Conservation (phyloP, 306 rosid genomes). For the Prunus armeniaca region DNA sequence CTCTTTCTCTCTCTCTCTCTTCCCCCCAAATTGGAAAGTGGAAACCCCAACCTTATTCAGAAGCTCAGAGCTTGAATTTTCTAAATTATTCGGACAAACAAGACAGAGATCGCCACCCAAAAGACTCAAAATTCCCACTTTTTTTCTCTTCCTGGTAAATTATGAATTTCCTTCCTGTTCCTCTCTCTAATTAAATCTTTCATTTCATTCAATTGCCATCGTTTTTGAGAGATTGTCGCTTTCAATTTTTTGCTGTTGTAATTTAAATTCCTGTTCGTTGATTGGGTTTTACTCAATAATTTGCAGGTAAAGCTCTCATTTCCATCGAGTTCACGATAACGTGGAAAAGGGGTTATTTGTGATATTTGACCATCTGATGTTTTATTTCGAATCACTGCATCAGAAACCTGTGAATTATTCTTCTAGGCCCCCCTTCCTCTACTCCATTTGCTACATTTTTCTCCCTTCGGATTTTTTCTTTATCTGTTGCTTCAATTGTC, state of each 20-base stretch:
- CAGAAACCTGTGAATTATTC: slow-evolving; percentile 47
- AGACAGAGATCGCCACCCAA: background rate
- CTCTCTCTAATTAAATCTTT: background rate
- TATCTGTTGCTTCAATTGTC: slow-evolving; percentile 54
- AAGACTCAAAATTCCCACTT: background rate
- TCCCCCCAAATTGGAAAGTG: background rate
- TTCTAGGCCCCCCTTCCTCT: slow-evolving; percentile 49
- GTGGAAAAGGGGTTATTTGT: background rate
- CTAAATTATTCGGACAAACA: background rate
- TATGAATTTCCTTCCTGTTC: background rate
- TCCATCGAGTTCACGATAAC: background rate
- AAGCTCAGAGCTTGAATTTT: background rate
- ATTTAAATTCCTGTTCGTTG: background rate
- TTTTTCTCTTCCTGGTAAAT: background rate
- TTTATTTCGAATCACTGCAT: slow-evolving; percentile 61
- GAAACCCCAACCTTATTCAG: background rate
- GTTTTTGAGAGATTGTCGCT: background rate
- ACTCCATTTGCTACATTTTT: slow-evolving; percentile 64
- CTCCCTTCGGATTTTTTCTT: slow-evolving; percentile 58
- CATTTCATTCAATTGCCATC: background rate
- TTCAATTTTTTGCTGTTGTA: background rate
- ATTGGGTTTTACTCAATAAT: background rate
- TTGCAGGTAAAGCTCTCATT: background rate
- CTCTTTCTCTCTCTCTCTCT: background rate
- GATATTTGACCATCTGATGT: slow-evolving; percentile 63